phyloP scores from a whole-genome alignment of 345 rosid species.

The Citrus sinensis region DVS_A1.0 CM039163.1:49238501-49239000 shows the following conservation, averaged over 20 bases:
- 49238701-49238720: conserved; percentile 18
- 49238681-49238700: not conserved
- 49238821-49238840: not conserved
- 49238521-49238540: conserved; percentile 6
- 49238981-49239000: not conserved
- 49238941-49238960: not conserved
- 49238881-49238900: not conserved
- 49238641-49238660: not conserved
- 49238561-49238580: conserved; percentile 16
- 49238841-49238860: not conserved
- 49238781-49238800: conserved; percentile 19
- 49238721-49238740: conserved; percentile 27
- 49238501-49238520: not conserved
- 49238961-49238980: not conserved
- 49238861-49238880: not conserved
- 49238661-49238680: not conserved
- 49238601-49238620: not conserved
- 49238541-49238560: conserved; percentile 14
- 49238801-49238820: conserved; percentile 11
- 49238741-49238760: conserved; percentile 26
- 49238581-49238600: conserved; percentile 3
- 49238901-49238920: not conserved
- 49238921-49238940: not conserved
- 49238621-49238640: conserved; percentile 8
- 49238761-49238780: conserved; percentile 11